Conservation (phyloP, 768 basidiomycete genomes). For the Piloderma croceum region DNA sequence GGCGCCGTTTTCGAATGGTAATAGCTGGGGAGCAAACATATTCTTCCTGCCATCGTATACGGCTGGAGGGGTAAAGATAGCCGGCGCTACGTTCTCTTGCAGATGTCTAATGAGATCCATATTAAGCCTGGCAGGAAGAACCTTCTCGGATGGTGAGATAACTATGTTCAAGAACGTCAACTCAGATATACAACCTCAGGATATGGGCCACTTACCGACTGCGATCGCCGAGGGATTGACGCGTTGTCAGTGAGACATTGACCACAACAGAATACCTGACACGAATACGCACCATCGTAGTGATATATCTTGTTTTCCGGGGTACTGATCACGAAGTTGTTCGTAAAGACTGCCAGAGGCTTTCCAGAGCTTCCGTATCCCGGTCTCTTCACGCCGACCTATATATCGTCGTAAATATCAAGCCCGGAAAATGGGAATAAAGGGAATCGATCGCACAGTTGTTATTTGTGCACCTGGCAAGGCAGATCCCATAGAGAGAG, state of each 20-base stretch:
- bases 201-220: background rate
- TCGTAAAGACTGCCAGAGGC: constrained; percentile 39
- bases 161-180: constrained; percentile 35
- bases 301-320: constrained; percentile 65
- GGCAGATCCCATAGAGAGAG: no score
- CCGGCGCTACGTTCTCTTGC: constrained; percentile 51
- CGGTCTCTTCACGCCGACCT: constrained; percentile 67
- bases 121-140: constrained; percentile 59
- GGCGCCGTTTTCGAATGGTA: constrained; percentile 49
- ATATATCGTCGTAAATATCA: no score
- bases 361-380: constrained; percentile 56
- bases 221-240: constrained; percentile 12
- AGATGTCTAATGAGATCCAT: constrained; percentile 63
- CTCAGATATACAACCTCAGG: background rate
- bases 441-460: no score
- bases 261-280: constrained; percentile 1
- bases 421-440: no score
- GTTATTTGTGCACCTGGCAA: no score
- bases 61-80: constrained; percentile 67
- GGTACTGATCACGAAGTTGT: constrained; percentile 60
- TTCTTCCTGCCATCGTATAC: constrained; percentile 83
- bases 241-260: background rate
- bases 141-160: constrained; percentile 65
- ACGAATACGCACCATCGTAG: constrained; percentile 60
- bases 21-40: constrained; percentile 53